phyloP scores from a whole-genome alignment of 345 rosid species.

The Populus ilicifolia region DNA sequence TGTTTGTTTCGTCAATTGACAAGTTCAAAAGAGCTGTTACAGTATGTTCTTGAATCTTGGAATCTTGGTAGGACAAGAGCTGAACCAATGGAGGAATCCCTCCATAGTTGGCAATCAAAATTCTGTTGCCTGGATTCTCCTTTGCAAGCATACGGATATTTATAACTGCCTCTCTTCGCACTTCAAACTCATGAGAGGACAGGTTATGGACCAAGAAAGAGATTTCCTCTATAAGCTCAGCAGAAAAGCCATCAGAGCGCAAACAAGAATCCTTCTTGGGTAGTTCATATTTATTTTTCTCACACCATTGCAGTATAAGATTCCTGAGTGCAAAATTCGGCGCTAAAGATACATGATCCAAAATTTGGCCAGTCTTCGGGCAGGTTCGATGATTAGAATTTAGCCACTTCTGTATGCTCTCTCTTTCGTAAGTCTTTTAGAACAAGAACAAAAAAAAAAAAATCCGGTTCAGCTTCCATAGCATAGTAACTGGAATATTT shows the following conservation, averaged over 20 bases:
- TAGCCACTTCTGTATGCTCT: constrained; percentile 54
- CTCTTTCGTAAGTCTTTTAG: constrained; percentile 54
- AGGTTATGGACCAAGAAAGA: constrained; percentile 37
- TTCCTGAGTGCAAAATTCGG: constrained; percentile 58
- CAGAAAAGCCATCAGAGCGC: constrained; percentile 24
- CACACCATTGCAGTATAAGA: constrained; percentile 59
- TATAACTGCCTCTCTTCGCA: constrained; percentile 33
- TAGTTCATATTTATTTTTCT: constrained; percentile 41
- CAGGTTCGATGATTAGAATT: constrained; percentile 51
- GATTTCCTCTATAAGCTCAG: constrained; percentile 37
- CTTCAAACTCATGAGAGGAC: constrained; percentile 27
- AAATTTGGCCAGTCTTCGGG: constrained; percentile 56
- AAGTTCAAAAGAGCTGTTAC: constrained; percentile 63
- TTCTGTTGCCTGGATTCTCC: constrained; percentile 54
- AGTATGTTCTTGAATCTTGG: constrained; percentile 53
- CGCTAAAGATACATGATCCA: constrained; percentile 45
- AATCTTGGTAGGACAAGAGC: constrained; percentile 44
- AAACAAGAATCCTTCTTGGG: constrained; percentile 35
- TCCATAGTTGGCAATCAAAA: constrained; percentile 47
- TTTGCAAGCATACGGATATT: constrained; percentile 56
- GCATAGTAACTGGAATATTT: background rate
- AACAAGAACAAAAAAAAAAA: background rate
- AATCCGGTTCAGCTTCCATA: constrained; percentile 8
- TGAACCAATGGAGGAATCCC: constrained; percentile 46
- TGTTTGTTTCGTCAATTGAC: constrained; percentile 55